phyloP scores from a whole-genome alignment of 306 rosid species.

The Gastrolobium bilobum region DNA sequence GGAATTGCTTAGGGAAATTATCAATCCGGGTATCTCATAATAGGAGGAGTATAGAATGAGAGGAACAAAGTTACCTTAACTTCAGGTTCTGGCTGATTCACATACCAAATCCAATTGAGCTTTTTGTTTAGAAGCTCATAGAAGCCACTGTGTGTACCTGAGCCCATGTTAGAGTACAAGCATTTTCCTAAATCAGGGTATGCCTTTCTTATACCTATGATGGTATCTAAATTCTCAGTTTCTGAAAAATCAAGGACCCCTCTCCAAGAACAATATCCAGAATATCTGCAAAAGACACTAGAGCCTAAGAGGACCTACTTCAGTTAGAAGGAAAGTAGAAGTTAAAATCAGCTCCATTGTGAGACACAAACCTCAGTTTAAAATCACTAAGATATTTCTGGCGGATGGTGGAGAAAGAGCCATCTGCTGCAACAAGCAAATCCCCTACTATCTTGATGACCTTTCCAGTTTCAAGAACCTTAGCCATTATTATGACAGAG shows the following conservation, averaged over 20 bases:
- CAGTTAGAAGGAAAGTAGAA: neutral
- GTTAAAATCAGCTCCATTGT: conserved; percentile 5
- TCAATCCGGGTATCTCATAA: neutral
- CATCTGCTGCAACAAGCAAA: conserved; percentile 93
- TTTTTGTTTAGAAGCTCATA: conserved; percentile 77
- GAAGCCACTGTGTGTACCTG: conserved; percentile 67
- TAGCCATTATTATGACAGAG: conserved; percentile 63
- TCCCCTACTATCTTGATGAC: conserved; percentile 64
- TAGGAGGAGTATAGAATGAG: neutral
- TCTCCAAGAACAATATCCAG: conserved; percentile 95
- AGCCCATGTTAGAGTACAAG: conserved; percentile 81
- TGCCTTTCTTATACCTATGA: conserved; percentile 60
- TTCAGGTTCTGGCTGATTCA: conserved; percentile 81
- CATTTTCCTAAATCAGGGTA: conserved; percentile 87
- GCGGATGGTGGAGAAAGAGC: conserved; percentile 81
- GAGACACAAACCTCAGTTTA: conserved; percentile 65
- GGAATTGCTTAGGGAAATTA: neutral
- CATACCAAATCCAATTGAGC: conserved; percentile 90
- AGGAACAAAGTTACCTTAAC: conserved; percentile 60
- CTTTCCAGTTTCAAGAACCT: conserved; percentile 61
- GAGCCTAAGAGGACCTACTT: neutral
- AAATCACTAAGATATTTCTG: conserved; percentile 65
- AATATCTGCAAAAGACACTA: conserved; percentile 60
- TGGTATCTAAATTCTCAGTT: conserved; percentile 69
- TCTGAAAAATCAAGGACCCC: conserved; percentile 83